Evolutionary conservation across 805 yeast species (phyloP).

Genomic region (Saccharomycopsis sp.): DNA sequence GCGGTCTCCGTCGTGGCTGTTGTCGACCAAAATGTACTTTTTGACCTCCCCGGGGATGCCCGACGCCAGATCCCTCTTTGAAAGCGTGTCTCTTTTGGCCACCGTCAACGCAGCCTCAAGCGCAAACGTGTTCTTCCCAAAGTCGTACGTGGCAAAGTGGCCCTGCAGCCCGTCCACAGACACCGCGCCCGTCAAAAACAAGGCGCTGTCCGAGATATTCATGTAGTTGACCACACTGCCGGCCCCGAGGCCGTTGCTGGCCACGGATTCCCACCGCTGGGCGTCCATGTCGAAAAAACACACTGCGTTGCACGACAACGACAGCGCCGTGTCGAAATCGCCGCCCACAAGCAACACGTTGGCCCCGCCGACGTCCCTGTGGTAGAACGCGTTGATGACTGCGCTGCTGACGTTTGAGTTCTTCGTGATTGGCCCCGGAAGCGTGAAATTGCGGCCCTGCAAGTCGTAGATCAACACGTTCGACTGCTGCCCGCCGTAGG

Average conservation of each 20-base stretch:
- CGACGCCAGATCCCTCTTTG: slow-evolving; percentile 9
- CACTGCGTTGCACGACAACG: slow-evolving; percentile 50
- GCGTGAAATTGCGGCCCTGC: slow-evolving; percentile 33
- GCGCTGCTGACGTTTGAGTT: slow-evolving; percentile 31
- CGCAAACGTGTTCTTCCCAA: slow-evolving; percentile 32
- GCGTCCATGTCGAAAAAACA: slow-evolving; percentile 57
- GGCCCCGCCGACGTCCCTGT: slow-evolving; percentile 34
- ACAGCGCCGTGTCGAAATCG: slow-evolving; percentile 51
- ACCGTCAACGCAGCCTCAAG: slow-evolving; percentile 21
- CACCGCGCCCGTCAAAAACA: slow-evolving; percentile 52
- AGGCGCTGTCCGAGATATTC: slow-evolving; percentile 35
- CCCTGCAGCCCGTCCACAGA: slow-evolving; percentile 31
- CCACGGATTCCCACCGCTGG: slow-evolving; percentile 47
- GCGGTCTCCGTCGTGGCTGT: slow-evolving; percentile 17
- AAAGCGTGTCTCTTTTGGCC: slow-evolving; percentile 11
- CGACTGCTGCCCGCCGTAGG: slow-evolving; percentile 24
- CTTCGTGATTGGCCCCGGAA: slow-evolving; percentile 40
- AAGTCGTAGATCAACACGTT: slow-evolving; percentile 53
- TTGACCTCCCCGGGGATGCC: slow-evolving; percentile 31
- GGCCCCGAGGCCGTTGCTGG: slow-evolving; percentile 27
- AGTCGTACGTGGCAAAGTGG: slow-evolving; percentile 50
- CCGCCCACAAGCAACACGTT: slow-evolving; percentile 66
- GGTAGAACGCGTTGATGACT: slow-evolving; percentile 36
- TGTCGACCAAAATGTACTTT: slow-evolving; percentile 43
- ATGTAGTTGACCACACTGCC: slow-evolving; percentile 50